Base-by-base conservation (phyloP, 768 basidiomycete genomes). In the Udeniomyces megalosporus region DNA sequence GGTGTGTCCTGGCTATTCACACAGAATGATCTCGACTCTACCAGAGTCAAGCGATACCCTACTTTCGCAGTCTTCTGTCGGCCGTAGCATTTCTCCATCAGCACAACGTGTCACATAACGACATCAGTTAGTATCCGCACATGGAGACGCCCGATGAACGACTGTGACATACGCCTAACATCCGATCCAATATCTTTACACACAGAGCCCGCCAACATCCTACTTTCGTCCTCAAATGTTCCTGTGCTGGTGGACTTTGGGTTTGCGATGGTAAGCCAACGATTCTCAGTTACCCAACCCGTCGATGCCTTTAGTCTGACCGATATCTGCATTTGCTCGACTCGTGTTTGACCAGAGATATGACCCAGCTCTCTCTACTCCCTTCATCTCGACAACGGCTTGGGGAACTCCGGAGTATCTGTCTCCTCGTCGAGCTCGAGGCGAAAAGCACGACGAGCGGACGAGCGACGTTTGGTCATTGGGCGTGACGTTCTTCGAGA, bases 241-340 rank as follows among this genome's bases (percentile, higher is more conserved):
- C 88, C 90, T 0, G 85, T 95, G 3, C 80, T 97, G 3, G 85
- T 95, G 42, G 95, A 97, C 73, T 99, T 95, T 69, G 93, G 95
- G 1, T 99, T 97, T 68, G 89, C 93, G n/a, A n/a, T n/a, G n/a
- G n/a, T n/a, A n/a, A n/a, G n/a, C n/a, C n/a, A 1, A 87, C 93
- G 69, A 82, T 81, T 67, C 91, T 91, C 26, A 1, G 2, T 35
- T 38, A 24, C 10, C 20, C 11, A 26, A 4, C 32, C 29, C 15
- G 17, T 15, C 28, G 11, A 11, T 51, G n/a, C 32, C 31, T 42
- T 31, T 7, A 28, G 17, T 42, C 38, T 42, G 17, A 42, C n/a
- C n/a, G n/a, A n/a, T n/a, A n/a, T n/a, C n/a, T n/a, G n/a, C n/a
- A n/a, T n/a, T n/a, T n/a, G n/a, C n/a, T n/a, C n/a, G n/a, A n/a